Evolutionary conservation across 176 grass and related monocot genomes (phyloP), one percentile per base, ranked within the genome.

Genomic region (Leersia perrieri): DNA sequence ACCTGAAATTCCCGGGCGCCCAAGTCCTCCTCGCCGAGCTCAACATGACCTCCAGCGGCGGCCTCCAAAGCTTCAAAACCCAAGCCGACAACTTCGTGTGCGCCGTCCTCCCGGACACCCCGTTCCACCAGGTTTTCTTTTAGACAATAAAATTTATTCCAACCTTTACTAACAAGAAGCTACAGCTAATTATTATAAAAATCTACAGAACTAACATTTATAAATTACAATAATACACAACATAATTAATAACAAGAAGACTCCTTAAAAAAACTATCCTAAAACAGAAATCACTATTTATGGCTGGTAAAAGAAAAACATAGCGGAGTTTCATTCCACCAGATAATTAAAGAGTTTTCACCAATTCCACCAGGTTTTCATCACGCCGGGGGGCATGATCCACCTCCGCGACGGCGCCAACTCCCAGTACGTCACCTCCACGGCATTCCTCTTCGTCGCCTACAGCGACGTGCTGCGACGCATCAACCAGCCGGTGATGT

Each of bases 351-450:
- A n/a, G n/a, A n/a, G n/a, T n/a, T n/a, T n/a, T n/a, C n/a, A n/a
- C n/a, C n/a, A n/a, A n/a, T 93, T 89, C 84, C 86, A 91, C 71
- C 96, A 95, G 84, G 79, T 95, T 4, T 91, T 84, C 84, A 84
- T 93, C 47, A 88, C 96, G 40, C 90, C 92, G 33, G 96, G 96
- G 39, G 96, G 96, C 68, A 34, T 93, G 73, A 84, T 99, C 88
- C 92, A 99, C 92, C 92, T 99, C 31, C 88, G 92, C 55, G 92
- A 95, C 64, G 96, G 96, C 77, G 96, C 96, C 76, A 99, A 99
- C 81, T 76, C 96, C 8, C 96, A 99, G 78, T 95, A 99, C 74
- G 96, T 90, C 1, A 99, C 96, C 5, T 20, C 84, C 72, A 90
- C 92, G 7, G 79, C 96, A 9, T 99, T 99, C 79, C 85, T 99